Base-by-base conservation (phyloP, 371 early-diverging fungal genomes). In the Thermomucor indicae-seudaticae region DNA sequence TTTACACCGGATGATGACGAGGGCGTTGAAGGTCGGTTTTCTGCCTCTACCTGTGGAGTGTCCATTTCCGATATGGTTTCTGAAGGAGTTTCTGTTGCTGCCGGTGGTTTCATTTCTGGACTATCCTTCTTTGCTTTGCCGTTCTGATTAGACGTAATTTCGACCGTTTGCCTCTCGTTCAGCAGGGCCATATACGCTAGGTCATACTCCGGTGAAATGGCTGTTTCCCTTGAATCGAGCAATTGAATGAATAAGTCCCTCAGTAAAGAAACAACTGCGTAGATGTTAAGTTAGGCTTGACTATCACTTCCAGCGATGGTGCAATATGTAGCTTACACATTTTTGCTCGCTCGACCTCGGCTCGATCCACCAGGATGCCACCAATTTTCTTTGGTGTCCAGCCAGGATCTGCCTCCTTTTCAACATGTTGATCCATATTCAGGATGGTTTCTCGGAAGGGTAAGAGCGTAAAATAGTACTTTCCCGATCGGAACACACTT, bases 401-500 rank as follows among this genome's bases (percentile, higher is more conserved):
- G 12, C 58, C 56, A 20, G 51, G 49, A 10, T 56, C 54, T 10
- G 46, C 27, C 39, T 83, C 78, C 55, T 85, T 75, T 72, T 84
- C 78, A 2, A 64, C 60, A 53, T 62, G 75, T 6, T 51, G 29
- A 24, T 69, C 78, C 65, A 76, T 81, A 17, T 72, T 31, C 44
- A 86, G 52, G 16, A 86, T 75, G 0, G 86, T 65, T 10, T 78
- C 58, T 0, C 89, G 78, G 6, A 94, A 72, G 2, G 83, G 81
- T 29, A 70, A 48, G 14, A 94, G 57, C 0, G 91, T 87, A 54
- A 80, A 88, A 34, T 90, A 82, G 45, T 90, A 87, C 79, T 37
- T 94, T 85, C n/a, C n/a, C n/a, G n/a, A n/a, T n/a, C n/a, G n/a
- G 37, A 29, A 10, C 1, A 14, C 10, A 25, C 22, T 28, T 45